These are phyloP conservation scores for Saccharomycodes ludwigii DNA, from an alignment of 805 yeast species.

Conservation along the genomic window DNA sequence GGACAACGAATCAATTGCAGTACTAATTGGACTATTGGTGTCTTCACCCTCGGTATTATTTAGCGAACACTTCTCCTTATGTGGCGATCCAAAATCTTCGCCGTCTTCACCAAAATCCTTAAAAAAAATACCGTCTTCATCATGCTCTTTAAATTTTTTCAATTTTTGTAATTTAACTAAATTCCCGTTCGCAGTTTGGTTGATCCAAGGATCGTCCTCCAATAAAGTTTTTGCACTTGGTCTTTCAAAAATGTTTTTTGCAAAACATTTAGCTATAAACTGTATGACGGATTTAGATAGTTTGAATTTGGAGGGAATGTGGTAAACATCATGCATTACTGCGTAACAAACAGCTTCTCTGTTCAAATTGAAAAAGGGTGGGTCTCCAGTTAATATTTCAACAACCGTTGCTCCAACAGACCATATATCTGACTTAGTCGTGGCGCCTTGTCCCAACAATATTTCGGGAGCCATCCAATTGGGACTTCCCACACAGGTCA, in stretches of 20 bases:
- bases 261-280: constrained; percentile 59
- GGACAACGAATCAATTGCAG: too few species aligned
- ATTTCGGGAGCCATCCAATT: constrained; percentile 99
- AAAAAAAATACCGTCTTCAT: constrained; percentile 10
- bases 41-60: too few species aligned
- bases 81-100: background rate
- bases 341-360: constrained; percentile 24
- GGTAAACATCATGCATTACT: constrained; percentile 28
- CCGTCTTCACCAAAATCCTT: constrained; percentile 4
- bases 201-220: constrained; percentile 3
- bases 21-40: too few species aligned
- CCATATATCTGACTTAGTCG: constrained; percentile 87
- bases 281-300: constrained; percentile 42
- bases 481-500: constrained; percentile 73
- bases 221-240: constrained; percentile 52
- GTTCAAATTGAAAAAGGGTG: constrained; percentile 62
- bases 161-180: constrained; percentile 7
- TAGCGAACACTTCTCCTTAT: too few species aligned
- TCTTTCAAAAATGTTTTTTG: constrained; percentile 54
- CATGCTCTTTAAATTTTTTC: constrained; percentile 15
- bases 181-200: background rate
- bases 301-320: constrained; percentile 20
- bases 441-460: constrained; percentile 70
- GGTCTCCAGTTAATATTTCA: constrained; percentile 74
- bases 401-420: constrained; percentile 90